Conservation (phyloP, 805 yeast species). For the Spathaspora arborariae region DNA sequence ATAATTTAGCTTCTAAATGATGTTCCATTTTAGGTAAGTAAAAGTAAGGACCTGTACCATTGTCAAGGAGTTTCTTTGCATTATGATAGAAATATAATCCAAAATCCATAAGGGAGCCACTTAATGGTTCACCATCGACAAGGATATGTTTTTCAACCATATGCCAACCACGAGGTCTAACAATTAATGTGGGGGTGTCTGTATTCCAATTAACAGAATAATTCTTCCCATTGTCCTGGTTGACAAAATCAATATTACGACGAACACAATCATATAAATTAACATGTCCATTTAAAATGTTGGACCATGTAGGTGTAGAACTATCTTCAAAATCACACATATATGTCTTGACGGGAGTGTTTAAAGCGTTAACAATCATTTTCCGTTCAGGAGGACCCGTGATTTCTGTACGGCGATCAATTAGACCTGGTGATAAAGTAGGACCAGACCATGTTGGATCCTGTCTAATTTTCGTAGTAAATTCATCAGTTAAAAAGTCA, state of each 20-base stretch:
- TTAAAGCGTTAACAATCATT: slow-evolving; percentile 79
- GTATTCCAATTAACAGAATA: slow-evolving; percentile 42
- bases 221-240: slow-evolving; percentile 39
- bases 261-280: slow-evolving; percentile 74
- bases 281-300: slow-evolving; percentile 77
- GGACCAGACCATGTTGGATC: slow-evolving; percentile 77
- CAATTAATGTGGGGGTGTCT: slow-evolving; percentile 70
- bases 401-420: slow-evolving; percentile 74
- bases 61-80: slow-evolving; percentile 55
- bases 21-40: slow-evolving; percentile 86
- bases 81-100: slow-evolving; percentile 76
- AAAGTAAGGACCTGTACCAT: slow-evolving; percentile 78
- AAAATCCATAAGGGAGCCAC: slow-evolving; percentile 76
- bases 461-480: slow-evolving; percentile 59
- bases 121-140: slow-evolving; percentile 72
- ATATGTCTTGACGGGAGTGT: slow-evolving; percentile 73
- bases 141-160: slow-evolving; percentile 68
- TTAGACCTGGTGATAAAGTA: slow-evolving; percentile 66
- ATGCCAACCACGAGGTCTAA: slow-evolving; percentile 90
- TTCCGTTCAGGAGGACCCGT: slow-evolving; percentile 85
- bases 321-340: slow-evolving; percentile 89
- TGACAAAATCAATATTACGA: slow-evolving; percentile 44
- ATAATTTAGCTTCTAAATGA: slow-evolving; percentile 74
- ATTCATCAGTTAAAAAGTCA: slow-evolving; percentile 55
- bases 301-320: slow-evolving; percentile 79